phyloP scores from a whole-genome alignment of 352 stramenopile genomes.

The Phytophthora fragariaefolia region DNA sequence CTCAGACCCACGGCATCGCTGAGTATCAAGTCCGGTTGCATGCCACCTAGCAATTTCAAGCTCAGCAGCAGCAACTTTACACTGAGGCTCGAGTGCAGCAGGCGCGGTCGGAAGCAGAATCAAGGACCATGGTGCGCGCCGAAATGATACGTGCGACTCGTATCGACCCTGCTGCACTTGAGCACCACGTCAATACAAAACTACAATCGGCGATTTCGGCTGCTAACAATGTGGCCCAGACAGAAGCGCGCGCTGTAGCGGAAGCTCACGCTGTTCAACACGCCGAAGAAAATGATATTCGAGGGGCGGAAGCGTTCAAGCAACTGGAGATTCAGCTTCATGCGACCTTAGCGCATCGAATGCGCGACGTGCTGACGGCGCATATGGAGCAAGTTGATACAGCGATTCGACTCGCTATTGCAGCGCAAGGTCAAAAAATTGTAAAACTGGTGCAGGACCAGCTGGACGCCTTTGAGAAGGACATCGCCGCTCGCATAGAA shows the following conservation, averaged over 20 bases:
- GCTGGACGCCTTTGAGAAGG: not conserved
- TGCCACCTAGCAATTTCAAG: conserved; percentile 1
- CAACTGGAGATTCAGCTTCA: not conserved
- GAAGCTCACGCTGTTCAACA: conserved; percentile 8
- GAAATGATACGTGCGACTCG: conserved; percentile 11
- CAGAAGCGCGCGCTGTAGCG: not conserved
- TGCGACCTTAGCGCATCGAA: not conserved
- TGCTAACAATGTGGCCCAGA: conserved; percentile 9
- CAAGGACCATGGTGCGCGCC: not conserved
- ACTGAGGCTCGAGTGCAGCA: conserved; percentile 5
- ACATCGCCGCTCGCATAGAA: not conserved
- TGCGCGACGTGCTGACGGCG: not conserved
- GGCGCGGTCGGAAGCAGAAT: not conserved
- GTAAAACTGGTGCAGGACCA: not conserved
- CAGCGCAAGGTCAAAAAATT: not conserved
- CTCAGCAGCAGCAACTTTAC: not conserved
- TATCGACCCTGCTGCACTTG: not conserved
- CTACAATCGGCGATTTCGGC: conserved; percentile 4
- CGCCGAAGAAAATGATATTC: not conserved
- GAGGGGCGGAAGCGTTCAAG: not conserved
- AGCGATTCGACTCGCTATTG: not conserved
- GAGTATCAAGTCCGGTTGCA: conserved; percentile 3
- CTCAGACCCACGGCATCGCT: conserved; percentile 1
- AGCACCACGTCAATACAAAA: conserved; percentile 11
- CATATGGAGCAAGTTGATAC: conserved; percentile 9